Percentiles rank a stretch among this genome's conserved stretches.
Evolutionary conservation across 495 filamentous ascomycete genomes (phyloP).

Genomic region (Aspergillus heteromorphus): DNA sequence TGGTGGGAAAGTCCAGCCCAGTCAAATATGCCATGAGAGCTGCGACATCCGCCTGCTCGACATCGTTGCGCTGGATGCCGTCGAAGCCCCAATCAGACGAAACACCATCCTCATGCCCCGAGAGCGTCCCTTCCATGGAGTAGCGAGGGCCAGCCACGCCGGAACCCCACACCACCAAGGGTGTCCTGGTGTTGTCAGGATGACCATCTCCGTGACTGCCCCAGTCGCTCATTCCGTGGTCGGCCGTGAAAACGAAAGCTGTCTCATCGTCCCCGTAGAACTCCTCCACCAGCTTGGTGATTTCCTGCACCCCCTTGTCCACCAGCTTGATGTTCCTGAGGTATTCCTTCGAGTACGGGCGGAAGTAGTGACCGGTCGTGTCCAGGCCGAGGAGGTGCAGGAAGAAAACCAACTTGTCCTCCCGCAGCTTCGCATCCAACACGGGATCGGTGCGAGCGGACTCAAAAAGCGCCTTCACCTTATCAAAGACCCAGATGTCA

Average conservation of each 20-base stretch:
- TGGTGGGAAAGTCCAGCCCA: slow-evolving; percentile 87
- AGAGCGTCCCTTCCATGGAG: slow-evolving; percentile 45
- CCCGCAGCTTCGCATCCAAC: slow-evolving; percentile 64
- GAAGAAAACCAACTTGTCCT: slow-evolving; percentile 93
- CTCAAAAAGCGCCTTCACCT: slow-evolving; percentile 78
- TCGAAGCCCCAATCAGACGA: slow-evolving; percentile 84
- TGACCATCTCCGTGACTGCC: slow-evolving; percentile 97
- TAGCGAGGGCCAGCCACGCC: slow-evolving; percentile 74
- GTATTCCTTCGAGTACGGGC: slow-evolving; percentile 95
- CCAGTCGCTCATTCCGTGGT: slow-evolving; percentile 99
- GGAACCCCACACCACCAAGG: slow-evolving; percentile 90
- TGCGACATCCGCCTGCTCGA: slow-evolving; percentile 91
- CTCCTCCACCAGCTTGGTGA: slow-evolving; percentile 72
- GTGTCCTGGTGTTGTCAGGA: slow-evolving; percentile 94
- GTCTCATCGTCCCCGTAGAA: slow-evolving; percentile 93
- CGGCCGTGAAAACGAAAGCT: slow-evolving; percentile 93
- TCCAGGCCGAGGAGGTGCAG: slow-evolving; percentile 94
- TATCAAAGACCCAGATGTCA: slow-evolving; percentile 95
- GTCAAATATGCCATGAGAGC: slow-evolving; percentile 95
- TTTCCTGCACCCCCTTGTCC: slow-evolving; percentile 78
- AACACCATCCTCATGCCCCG: slow-evolving; percentile 88
- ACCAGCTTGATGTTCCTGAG: slow-evolving; percentile 92
- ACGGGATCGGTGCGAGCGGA: slow-evolving; percentile 71
- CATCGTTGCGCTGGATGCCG: slow-evolving; percentile 78
- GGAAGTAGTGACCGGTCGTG: slow-evolving; percentile 80